phyloP scores from a whole-genome alignment of 257 asterid species.

The Knoxia roxburghii region DNA sequence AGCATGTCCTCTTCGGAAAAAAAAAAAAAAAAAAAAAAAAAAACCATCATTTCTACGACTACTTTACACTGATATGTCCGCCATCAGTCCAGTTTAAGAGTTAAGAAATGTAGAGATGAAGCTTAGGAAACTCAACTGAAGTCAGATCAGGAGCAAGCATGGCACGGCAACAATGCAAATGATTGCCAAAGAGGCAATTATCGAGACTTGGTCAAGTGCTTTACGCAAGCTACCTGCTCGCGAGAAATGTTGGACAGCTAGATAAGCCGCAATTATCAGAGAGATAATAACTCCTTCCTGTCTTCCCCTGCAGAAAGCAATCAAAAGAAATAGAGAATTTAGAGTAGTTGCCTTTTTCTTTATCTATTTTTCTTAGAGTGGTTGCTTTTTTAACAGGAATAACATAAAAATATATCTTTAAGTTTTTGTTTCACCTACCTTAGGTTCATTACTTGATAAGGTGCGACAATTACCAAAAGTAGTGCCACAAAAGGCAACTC shows the following conservation, averaged over 20 bases:
- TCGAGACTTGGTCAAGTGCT: conserved; percentile 79
- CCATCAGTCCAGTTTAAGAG: background rate
- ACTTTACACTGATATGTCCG: conserved; percentile 16
- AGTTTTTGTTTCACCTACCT: conserved; percentile 47
- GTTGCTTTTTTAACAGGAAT: conserved; percentile 9
- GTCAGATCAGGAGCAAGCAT: conserved; percentile 68
- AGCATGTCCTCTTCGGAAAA: background rate
- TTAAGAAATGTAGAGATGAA: background rate
- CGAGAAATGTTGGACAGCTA: conserved; percentile 80
- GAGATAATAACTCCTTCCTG: conserved; percentile 75
- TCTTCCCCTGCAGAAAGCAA: conserved; percentile 59
- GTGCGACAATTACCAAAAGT: conserved; percentile 66
- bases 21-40: background rate
- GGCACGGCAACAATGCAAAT: conserved; percentile 53
- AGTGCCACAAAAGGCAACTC: conserved; percentile 73
- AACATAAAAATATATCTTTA: background rate
- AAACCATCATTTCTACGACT: conserved; percentile 5
- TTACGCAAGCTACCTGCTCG: conserved; percentile 63
- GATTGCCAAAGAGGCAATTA: conserved; percentile 71
- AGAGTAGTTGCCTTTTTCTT: conserved; percentile 11
- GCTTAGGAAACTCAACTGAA: conserved; percentile 3
- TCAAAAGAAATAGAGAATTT: conserved; percentile 12
- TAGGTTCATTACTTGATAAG: conserved; percentile 57
- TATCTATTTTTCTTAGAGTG: too few species aligned
- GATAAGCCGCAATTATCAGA: conserved; percentile 66